These are phyloP conservation scores for Phytopythium vexans DNA, from an alignment of 352 stramenopile species.

Conservation along the genomic window DNA sequence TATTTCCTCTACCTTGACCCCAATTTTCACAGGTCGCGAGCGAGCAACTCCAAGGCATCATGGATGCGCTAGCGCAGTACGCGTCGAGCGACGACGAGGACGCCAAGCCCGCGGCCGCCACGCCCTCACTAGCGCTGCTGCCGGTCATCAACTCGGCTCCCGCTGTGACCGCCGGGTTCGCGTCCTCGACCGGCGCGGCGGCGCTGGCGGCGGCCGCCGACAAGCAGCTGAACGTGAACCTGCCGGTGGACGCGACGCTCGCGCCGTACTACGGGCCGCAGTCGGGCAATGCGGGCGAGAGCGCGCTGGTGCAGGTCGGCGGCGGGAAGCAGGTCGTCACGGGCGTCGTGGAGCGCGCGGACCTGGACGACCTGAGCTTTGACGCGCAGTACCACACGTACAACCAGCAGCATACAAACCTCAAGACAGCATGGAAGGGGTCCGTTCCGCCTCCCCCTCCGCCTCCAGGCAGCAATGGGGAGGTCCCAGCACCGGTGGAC, in stretches of 20 bases:
- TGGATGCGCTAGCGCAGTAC: conserved; percentile 48
- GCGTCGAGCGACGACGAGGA: conserved; percentile 49
- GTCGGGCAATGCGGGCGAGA: conserved; percentile 3
- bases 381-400: conserved; percentile 79
- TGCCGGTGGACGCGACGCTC: conserved; percentile 65
- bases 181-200: conserved; percentile 32
- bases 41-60: conserved; percentile 8
- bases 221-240: conserved; percentile 51
- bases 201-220: conserved; percentile 29
- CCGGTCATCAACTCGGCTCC: conserved; percentile 58
- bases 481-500: conserved; percentile 3
- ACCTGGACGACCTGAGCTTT: conserved; percentile 78
- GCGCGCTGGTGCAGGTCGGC: conserved; percentile 27
- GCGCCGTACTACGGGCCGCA: conserved; percentile 46
- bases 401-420: conserved; percentile 61
- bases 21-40: too few species aligned
- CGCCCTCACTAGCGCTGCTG: conserved; percentile 9
- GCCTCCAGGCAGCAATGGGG: conserved; percentile 14
- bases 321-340: conserved; percentile 75
- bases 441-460: conserved; percentile 20
- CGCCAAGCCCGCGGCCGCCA: background rate
- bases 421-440: conserved; percentile 49
- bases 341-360: conserved; percentile 63
- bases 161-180: conserved; percentile 25
- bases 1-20: background rate